phyloP scores from a whole-genome alignment of 352 stramenopile genomes.

The Phytophthora crassamura region DNA sequence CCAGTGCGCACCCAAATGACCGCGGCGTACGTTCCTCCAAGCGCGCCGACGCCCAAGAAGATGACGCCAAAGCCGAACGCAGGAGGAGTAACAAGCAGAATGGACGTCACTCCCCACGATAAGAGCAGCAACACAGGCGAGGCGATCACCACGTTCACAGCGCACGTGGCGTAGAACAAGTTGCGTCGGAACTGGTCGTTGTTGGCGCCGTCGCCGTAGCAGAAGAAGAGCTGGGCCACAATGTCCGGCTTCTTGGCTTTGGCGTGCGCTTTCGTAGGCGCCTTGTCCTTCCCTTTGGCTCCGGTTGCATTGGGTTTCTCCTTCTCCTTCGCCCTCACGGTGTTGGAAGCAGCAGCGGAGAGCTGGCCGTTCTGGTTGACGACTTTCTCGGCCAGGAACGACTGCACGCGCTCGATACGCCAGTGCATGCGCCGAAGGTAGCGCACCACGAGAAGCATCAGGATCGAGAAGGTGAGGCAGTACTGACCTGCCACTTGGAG shows the following conservation, averaged over 20 bases:
- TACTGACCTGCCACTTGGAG: slow-evolving; percentile 68
- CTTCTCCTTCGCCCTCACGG: slow-evolving; percentile 22
- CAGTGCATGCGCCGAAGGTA: slow-evolving; percentile 85
- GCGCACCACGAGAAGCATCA: slow-evolving; percentile 55
- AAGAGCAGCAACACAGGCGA: slow-evolving; percentile 70
- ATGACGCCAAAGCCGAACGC: slow-evolving; percentile 82
- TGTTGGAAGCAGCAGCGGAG: slow-evolving; percentile 4
- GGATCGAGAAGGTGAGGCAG: slow-evolving; percentile 45
- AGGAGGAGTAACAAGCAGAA: slow-evolving; percentile 74
- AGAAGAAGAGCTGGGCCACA: slow-evolving; percentile 80
- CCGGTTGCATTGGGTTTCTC: slow-evolving; percentile 2
- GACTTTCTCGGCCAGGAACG: slow-evolving; percentile 76
- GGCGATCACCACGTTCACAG: slow-evolving; percentile 60
- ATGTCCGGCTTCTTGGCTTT: slow-evolving; percentile 56
- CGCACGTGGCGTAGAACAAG: slow-evolving; percentile 74
- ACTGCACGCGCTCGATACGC: slow-evolving; percentile 80
- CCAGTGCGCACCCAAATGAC: slow-evolving; percentile 72
- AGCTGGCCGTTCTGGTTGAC: slow-evolving; percentile 28
- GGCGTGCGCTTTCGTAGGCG: not conserved
- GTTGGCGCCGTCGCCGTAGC: slow-evolving; percentile 64
- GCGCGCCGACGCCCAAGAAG: slow-evolving; percentile 66
- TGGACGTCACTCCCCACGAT: slow-evolving; percentile 75
- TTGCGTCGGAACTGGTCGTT: slow-evolving; percentile 81
- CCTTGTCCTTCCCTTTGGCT: slow-evolving; percentile 32
- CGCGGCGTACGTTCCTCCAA: slow-evolving; percentile 54